Evolutionary conservation across 805 yeast genomes (phyloP).

Genomic region (Wickerhamiella brachini): DNA sequence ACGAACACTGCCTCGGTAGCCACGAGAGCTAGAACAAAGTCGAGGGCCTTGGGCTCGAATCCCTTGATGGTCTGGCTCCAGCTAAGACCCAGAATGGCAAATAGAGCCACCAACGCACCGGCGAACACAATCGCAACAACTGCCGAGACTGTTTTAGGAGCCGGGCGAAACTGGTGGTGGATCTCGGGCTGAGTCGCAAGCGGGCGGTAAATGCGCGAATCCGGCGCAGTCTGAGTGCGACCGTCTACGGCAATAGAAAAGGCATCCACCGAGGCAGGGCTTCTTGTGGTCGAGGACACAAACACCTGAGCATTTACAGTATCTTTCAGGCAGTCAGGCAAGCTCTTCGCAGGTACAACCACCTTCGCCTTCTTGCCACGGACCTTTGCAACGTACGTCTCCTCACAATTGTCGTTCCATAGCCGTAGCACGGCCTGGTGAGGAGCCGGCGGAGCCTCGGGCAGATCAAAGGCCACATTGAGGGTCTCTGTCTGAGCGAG

Average conservation of each 20-base stretch:
- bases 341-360: constrained; percentile 19
- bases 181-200: constrained; percentile 45
- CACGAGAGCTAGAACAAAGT: constrained; percentile 35
- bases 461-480: constrained; percentile 14
- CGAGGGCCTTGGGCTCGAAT: constrained; percentile 22
- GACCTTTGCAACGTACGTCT: constrained; percentile 17
- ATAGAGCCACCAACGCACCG: constrained; percentile 30
- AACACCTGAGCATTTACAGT: constrained; percentile 15
- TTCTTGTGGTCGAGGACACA: constrained; percentile 15
- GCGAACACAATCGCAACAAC: constrained; percentile 40
- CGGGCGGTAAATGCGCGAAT: constrained; percentile 3
- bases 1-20: constrained; percentile 41
- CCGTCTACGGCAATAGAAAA: constrained; percentile 8
- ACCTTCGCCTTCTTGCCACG: constrained; percentile 23
- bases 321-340: constrained; percentile 22
- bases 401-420: constrained; percentile 5
- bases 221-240: constrained; percentile 3
- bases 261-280: constrained; percentile 13
- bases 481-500: constrained; percentile 10
- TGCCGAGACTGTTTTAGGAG: constrained; percentile 39
- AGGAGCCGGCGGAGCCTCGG: constrained; percentile 11
- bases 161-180: constrained; percentile 42
- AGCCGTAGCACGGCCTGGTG: constrained; percentile 14
- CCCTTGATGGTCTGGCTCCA: constrained; percentile 17
- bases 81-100: constrained; percentile 29